Evolutionary conservation across 192 early-diverging fungal species (phyloP), one percentile per base, ranked within the genome.

Genomic region (Oehlia diaphana): DNA sequence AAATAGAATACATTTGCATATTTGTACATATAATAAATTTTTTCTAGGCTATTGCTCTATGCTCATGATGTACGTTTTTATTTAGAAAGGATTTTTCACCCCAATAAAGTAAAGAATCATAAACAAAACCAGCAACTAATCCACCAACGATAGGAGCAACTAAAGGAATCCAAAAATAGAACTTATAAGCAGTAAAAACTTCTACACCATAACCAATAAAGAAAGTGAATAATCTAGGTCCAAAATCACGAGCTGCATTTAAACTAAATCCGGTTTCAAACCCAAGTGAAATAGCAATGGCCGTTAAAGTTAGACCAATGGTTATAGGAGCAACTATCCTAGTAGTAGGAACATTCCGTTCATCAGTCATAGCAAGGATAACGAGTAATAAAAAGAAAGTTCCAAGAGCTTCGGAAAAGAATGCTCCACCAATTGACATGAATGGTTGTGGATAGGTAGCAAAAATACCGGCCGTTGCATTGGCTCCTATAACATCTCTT

Each of bases 181-280:
- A 89, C 68, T 88, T 81, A 80, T 84, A 81, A n/a, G 83, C 86
- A n/a, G 89, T 86, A 84, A 95, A 95, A 26, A 89, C 90, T 35
- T 87, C 86, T 37, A 78, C 69, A 39, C 93, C 92, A 83, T 91
- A 95, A 12, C 91, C 91, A 63, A 88, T 86, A 75, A 90, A 81
- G 37, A 87, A 83, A 39, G 91, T 89, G 81, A 94, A 93, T n/a
- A 92, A 81, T 61, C 94, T 91, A 13, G 93, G 93, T 37, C 92
- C 94, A 82, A 94, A 86, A 83, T 95, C 94, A 85, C 94, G 89
- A 8, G 94, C 94, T 66, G 91, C 92, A 81, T 95, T 95, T 70
- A 95, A 86, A 58, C 89, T 90, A 64, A 90, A 92, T 53, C 91
- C 90, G 28, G 91, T 92, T 82, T 89, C 86, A 81, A 86, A 92